Evolutionary conservation across 202 grass and related monocot genomes (phyloP).

Genomic region (Panicum hallii): DNA sequence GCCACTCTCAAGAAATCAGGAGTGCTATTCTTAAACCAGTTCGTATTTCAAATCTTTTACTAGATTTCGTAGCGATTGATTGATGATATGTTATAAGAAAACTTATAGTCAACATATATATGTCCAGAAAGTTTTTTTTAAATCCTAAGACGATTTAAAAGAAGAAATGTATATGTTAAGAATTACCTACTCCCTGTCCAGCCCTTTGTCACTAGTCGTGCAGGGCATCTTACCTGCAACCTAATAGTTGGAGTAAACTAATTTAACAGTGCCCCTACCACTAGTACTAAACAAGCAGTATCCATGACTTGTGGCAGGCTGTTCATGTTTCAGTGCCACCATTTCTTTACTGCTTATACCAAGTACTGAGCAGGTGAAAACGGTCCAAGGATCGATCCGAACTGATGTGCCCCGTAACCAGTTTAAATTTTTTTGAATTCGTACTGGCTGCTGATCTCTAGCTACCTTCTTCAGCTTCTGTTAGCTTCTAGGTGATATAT

Average conservation of each 20-base stretch:
- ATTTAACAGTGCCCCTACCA: not conserved
- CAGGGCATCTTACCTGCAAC: constrained; percentile 4
- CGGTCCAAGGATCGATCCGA: not conserved
- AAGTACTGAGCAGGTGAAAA: constrained; percentile 2
- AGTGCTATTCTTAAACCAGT: not conserved
- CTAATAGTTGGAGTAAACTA: not conserved
- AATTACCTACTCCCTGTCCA: not conserved
- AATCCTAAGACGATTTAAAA: not conserved
- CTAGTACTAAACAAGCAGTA: not conserved
- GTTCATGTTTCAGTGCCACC: not conserved
- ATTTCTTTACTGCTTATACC: constrained; percentile 11
- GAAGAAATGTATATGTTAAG: not conserved
- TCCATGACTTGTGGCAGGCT: not conserved
- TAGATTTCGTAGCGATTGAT: not conserved
- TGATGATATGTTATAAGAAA: not conserved
- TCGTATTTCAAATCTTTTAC: not conserved
- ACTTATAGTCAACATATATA: not conserved
- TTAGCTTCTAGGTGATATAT: not conserved
- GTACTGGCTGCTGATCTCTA: constrained; percentile 11
- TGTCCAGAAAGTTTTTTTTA: not conserved
- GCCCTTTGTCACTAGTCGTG: not conserved
- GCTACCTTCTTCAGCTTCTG: not conserved
- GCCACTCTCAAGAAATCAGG: not conserved
- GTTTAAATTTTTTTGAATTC: constrained; percentile 22
- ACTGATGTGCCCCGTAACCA: not conserved